Conservation (phyloP, 371 early-diverging fungal species). For the Rhizopus stolonifer region DNA sequence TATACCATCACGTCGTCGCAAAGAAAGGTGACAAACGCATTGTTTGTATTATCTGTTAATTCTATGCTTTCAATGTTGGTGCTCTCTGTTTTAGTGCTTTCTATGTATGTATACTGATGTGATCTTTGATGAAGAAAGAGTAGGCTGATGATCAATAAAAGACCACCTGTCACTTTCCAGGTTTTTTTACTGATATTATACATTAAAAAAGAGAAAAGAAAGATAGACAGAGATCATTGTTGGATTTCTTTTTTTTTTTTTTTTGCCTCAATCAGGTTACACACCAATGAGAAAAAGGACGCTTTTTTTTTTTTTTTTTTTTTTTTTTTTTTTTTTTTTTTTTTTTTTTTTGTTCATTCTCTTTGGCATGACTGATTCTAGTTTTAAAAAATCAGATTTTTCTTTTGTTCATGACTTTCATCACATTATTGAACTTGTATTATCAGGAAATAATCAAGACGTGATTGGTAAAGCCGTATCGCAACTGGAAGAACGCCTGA, state of each 20-base stretch:
- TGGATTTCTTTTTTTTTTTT: too few species aligned
- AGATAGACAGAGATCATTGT: too few species aligned
- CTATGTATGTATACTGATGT: too few species aligned
- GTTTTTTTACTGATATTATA: conserved; percentile 15
- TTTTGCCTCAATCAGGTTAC: too few species aligned
- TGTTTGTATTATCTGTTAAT: not conserved
- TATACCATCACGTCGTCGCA: conserved; percentile 41
- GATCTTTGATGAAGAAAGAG: too few species aligned
- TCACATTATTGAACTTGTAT: conserved; percentile 34
- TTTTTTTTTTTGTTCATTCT: not conserved
- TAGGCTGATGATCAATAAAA: not conserved
- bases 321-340: conserved; percentile 1
- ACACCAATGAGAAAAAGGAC: too few species aligned
- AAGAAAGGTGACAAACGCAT: conserved; percentile 35
- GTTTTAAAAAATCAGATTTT: conserved; percentile 44
- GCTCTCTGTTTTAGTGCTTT: not conserved
- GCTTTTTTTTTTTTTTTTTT: too few species aligned
- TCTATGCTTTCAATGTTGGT: not conserved
- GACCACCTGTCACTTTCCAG: conserved; percentile 1
- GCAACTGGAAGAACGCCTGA: conserved; percentile 41
- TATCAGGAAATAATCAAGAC: conserved; percentile 34
- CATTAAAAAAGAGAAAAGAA: conserved; percentile 1
- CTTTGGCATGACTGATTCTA: not conserved
- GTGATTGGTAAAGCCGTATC: conserved; percentile 47
- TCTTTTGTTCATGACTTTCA: conserved; percentile 42